phyloP scores from a whole-genome alignment of 306 rosid genomes.

The Trifolium repens region DNA sequence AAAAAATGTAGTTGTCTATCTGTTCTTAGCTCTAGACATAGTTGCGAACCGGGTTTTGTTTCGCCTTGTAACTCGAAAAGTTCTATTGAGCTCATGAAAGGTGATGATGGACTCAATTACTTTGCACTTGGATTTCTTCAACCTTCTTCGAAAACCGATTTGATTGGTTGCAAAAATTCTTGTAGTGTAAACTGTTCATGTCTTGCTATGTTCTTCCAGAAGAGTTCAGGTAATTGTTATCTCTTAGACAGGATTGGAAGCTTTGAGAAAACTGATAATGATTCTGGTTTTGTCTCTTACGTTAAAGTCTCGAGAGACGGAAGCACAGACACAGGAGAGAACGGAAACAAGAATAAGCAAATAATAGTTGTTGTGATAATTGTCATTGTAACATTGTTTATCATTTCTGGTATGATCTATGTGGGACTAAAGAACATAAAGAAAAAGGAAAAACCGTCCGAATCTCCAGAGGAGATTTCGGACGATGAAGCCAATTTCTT shows the following conservation, averaged over 20 bases:
- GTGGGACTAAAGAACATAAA: slow-evolving; percentile 51
- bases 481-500: slow-evolving; percentile 87
- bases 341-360: slow-evolving; percentile 46
- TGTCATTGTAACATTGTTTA: slow-evolving; percentile 53
- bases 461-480: slow-evolving; percentile 54
- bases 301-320: slow-evolving; percentile 58
- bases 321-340: slow-evolving; percentile 38
- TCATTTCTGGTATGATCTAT: slow-evolving; percentile 54
- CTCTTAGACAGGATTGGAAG: slow-evolving; percentile 70
- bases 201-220: slow-evolving; percentile 79
- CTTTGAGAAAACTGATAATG: slow-evolving; percentile 52
- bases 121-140: slow-evolving; percentile 69
- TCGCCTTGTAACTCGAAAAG: slow-evolving; percentile 55
- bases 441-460: slow-evolving; percentile 49
- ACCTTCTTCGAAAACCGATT: slow-evolving; percentile 63
- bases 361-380: slow-evolving; percentile 60
- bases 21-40: slow-evolving; percentile 49
- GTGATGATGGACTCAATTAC: slow-evolving; percentile 64
- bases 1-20: slow-evolving; percentile 77
- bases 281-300: slow-evolving; percentile 66
- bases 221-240: slow-evolving; percentile 71
- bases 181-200: slow-evolving; percentile 78
- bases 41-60: slow-evolving; percentile 63
- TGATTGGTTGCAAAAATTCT: slow-evolving; percentile 64
- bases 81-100: slow-evolving; percentile 50